Evolutionary conservation across 225 moss, liverwort and hornwort species (phyloP).

Genomic region (Sphagnum tenellum): DNA sequence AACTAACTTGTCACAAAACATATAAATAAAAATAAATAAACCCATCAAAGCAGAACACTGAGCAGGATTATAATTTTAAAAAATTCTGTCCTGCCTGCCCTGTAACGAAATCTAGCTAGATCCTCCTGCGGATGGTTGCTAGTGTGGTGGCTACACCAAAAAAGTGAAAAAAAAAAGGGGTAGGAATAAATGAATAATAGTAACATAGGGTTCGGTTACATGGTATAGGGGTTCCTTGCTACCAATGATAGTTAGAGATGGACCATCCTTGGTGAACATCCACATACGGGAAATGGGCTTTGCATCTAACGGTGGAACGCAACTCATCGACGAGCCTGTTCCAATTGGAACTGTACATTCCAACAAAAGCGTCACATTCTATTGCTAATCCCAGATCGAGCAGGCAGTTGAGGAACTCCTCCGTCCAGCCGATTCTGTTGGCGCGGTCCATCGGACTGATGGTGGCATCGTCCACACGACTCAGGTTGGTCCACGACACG

Average conservation of each 20-base stretch:
- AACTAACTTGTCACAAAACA: too few species aligned
- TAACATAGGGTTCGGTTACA: too few species aligned
- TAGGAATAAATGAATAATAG: too few species aligned
- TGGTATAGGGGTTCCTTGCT: neutral
- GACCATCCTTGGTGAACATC: conserved; percentile 18
- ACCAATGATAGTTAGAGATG: conserved; percentile 17
- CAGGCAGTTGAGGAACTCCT: conserved; percentile 24
- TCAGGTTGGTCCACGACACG: conserved; percentile 30
- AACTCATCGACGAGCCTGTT: conserved; percentile 27
- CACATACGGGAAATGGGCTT: conserved; percentile 7
- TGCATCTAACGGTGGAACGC: conserved; percentile 13
- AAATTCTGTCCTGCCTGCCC: too few species aligned
- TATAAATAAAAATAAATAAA: too few species aligned
- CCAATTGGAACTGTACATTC: conserved; percentile 26
- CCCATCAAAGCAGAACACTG: too few species aligned
- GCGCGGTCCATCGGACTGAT: conserved; percentile 8
- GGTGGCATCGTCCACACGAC: neutral
- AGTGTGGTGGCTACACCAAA: too few species aligned
- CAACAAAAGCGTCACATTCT: conserved; percentile 25
- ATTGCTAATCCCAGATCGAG: conserved; percentile 16
- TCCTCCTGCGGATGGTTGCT: too few species aligned
- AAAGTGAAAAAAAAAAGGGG: too few species aligned
- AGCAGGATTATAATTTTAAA: too few species aligned
- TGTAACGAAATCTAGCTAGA: too few species aligned
- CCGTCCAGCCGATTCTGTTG: conserved; percentile 2